Conservation (phyloP, 495 filamentous ascomycete genomes). For the Amphirosellinia nigrospora region DNA sequence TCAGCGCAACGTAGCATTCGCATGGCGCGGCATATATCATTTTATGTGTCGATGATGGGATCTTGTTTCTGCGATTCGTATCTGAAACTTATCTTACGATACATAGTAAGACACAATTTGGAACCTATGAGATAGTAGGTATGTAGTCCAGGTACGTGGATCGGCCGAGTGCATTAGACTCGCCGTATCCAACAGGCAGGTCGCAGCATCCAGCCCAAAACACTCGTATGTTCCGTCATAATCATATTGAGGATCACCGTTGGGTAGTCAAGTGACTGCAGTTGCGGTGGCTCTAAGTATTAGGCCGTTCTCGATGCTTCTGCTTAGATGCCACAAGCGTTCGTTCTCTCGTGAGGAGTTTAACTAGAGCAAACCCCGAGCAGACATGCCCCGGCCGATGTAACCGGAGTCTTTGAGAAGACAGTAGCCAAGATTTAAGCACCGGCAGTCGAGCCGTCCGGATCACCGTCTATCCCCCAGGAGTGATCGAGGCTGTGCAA, state of each 20-base stretch:
- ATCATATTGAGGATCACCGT: not conserved
- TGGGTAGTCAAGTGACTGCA: conserved; percentile 11
- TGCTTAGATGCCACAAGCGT: not conserved
- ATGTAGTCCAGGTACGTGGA: conserved; percentile 3
- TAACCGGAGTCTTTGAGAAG: not conserved
- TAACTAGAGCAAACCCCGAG: not conserved
- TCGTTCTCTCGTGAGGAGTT: conserved; percentile 1
- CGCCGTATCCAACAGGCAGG: conserved; percentile 7
- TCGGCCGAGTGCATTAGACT: conserved; percentile 17
- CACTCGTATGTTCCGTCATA: conserved; percentile 13
- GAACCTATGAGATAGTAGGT: conserved; percentile 17
- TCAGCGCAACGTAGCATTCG: conserved; percentile 29
- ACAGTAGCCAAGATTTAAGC: not conserved
- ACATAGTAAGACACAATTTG: not conserved
- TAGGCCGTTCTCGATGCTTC: conserved; percentile 13
- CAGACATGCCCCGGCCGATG: not conserved
- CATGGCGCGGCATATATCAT: conserved; percentile 23
- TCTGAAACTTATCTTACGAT: not conserved
- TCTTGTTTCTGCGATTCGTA: conserved; percentile 19
- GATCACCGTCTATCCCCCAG: not conserved
- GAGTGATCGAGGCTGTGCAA: conserved; percentile 13
- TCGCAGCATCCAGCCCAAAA: conserved; percentile 13
- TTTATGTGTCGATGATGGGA: not conserved
- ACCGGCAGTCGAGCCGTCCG: conserved; percentile 16
- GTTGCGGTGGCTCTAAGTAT: not conserved